phyloP scores from a whole-genome alignment of 2,329 filamentous ascomycete species.

The Colletotrichum sp. region DNA sequence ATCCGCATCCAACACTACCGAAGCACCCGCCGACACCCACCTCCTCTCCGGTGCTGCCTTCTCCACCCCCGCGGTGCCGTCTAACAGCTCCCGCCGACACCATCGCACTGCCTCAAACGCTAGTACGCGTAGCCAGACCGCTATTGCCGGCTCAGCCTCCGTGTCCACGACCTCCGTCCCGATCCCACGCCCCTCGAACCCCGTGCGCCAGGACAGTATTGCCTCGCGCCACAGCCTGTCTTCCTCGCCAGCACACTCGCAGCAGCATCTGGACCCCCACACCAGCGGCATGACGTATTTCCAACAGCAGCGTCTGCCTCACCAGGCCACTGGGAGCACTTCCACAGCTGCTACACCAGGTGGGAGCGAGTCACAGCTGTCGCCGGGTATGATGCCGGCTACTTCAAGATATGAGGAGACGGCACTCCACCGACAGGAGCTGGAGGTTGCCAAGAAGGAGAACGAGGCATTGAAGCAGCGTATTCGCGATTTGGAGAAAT shows the following conservation, averaged over 20 bases:
- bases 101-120: conserved; percentile 64
- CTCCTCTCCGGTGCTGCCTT: conserved; percentile 62
- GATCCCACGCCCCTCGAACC: conserved; percentile 48
- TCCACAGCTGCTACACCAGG: conserved; percentile 41
- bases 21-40: conserved; percentile 50
- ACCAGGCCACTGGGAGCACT: conserved; percentile 32
- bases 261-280: conserved; percentile 32
- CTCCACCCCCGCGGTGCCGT: conserved; percentile 60
- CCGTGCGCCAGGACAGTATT: conserved; percentile 58
- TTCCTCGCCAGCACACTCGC: conserved; percentile 47
- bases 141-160: conserved; percentile 41
- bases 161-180: conserved; percentile 45
- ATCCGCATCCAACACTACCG: conserved; percentile 56
- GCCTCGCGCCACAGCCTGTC: conserved; percentile 57
- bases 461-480: conserved; percentile 66
- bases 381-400: conserved; percentile 58
- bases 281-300: conserved; percentile 52
- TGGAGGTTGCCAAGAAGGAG: conserved; percentile 66
- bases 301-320: conserved; percentile 36
- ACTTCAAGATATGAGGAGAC: conserved; percentile 68
- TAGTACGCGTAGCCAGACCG: conserved; percentile 55
- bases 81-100: conserved; percentile 53
- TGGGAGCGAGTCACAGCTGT: conserved; percentile 46
- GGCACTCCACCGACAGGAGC: conserved; percentile 61
- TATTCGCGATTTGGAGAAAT: conserved; percentile 65